These are phyloP conservation scores for Boechera retrofracta DNA, from an alignment of 345 rosid genomes.

Conservation along the genomic window DNA sequence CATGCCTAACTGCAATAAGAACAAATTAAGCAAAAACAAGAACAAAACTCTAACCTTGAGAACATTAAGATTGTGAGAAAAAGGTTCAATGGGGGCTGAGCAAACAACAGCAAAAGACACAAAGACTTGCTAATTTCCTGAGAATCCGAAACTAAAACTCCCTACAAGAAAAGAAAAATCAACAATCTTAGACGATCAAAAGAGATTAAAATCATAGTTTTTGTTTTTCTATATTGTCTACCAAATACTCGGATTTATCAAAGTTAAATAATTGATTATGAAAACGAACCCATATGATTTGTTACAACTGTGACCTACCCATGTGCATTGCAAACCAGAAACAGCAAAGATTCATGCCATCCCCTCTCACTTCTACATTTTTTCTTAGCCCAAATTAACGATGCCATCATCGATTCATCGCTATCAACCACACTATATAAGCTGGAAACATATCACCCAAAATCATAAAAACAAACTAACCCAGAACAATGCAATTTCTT, in stretches of 20 bases:
- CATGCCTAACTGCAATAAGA: conserved; percentile 4
- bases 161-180: conserved; percentile 32
- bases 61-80: conserved; percentile 36
- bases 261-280: too few species aligned
- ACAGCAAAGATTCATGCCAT: too few species aligned
- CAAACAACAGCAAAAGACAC: conserved; percentile 46
- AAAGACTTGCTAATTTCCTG: conserved; percentile 34
- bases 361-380: too few species aligned
- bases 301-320: too few species aligned
- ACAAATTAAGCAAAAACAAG: neutral
- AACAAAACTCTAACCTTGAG: conserved; percentile 34
- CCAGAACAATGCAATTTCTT: conserved; percentile 42
- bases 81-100: conserved; percentile 40
- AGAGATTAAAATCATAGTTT: neutral
- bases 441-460: too few species aligned
- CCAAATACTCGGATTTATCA: too few species aligned
- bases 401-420: too few species aligned
- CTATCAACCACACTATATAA: too few species aligned
- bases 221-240: too few species aligned
- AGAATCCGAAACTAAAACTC: conserved; percentile 42
- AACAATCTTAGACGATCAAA: conserved; percentile 17
- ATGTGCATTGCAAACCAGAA: too few species aligned
- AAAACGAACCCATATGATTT: too few species aligned
- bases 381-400: too few species aligned
- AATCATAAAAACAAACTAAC: neutral